Evolutionary conservation across 2,329 filamentous ascomycete genomes (phyloP).

Genomic region (Pseudonectria foliicola): DNA sequence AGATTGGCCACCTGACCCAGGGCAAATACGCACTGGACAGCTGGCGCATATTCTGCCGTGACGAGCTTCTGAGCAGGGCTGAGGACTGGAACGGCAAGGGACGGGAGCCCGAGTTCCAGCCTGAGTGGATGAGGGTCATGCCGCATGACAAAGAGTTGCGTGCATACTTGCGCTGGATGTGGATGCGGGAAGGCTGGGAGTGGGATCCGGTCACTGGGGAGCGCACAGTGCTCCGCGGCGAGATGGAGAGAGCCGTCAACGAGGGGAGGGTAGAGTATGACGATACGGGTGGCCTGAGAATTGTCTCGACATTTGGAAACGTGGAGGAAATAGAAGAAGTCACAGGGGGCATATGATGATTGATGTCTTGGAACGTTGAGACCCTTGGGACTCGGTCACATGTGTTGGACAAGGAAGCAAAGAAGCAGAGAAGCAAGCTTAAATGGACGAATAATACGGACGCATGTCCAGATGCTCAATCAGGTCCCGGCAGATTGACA

Average conservation of each 20-base stretch:
- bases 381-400: too few relatives aligned
- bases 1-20: constrained; percentile 78
- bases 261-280: constrained; percentile 52
- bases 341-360: background rate
- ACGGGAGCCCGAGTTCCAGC: constrained; percentile 53
- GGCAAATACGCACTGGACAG: constrained; percentile 80
- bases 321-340: background rate
- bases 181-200: constrained; percentile 76
- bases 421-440: too few relatives aligned
- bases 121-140: constrained; percentile 84
- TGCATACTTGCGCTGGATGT: constrained; percentile 84
- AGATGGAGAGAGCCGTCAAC: constrained; percentile 49
- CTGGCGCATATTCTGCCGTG: constrained; percentile 90
- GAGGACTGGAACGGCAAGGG: constrained; percentile 58
- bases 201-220: constrained; percentile 72
- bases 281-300: constrained; percentile 39
- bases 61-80: constrained; percentile 61
- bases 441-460: too few relatives aligned
- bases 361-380: background rate
- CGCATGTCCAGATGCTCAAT: too few relatives aligned
- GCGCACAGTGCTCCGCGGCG: constrained; percentile 42
- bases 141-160: constrained; percentile 84
- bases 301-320: constrained; percentile 23
- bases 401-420: too few relatives aligned
- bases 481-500: too few relatives aligned